Conservation (phyloP, 768 basidiomycete species). For the Artomyces pyxidatus region DNA sequence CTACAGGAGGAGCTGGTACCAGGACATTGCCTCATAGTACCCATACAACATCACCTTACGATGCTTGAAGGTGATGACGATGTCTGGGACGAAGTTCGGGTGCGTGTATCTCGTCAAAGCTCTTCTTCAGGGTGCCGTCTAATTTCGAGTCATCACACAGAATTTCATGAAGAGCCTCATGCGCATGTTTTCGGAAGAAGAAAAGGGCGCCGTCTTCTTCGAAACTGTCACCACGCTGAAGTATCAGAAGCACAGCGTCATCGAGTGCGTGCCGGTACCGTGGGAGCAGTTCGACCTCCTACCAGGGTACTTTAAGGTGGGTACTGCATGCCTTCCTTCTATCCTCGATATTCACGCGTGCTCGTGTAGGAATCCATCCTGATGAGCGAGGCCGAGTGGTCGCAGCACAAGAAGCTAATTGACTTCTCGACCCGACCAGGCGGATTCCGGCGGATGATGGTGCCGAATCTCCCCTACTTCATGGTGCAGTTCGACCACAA, state of each 20-base stretch:
- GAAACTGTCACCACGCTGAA: slow-evolving; percentile 87
- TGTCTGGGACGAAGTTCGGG: slow-evolving; percentile 95
- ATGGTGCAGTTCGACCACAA: slow-evolving; percentile 99
- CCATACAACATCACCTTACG: slow-evolving; percentile 87
- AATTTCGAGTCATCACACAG: slow-evolving; percentile 23
- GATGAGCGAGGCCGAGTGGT: slow-evolving; percentile 93
- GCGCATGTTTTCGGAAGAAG: slow-evolving; percentile 87
- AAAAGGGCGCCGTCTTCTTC: slow-evolving; percentile 92
- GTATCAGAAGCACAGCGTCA: slow-evolving; percentile 84
- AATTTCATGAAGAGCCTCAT: slow-evolving; percentile 90
- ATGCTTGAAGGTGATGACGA: slow-evolving; percentile 95
- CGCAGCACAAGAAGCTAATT: slow-evolving; percentile 95
- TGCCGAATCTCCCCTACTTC: slow-evolving; percentile 95
- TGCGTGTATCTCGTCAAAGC: slow-evolving; percentile 30
- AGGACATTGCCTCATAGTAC: slow-evolving; percentile 93
- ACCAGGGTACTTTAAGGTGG: slow-evolving; percentile 88
- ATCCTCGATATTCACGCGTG: background rate
- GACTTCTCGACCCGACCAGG: slow-evolving; percentile 87
- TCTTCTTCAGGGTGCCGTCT: background rate
- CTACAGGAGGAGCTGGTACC: slow-evolving; percentile 78
- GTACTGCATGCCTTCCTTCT: slow-evolving; percentile 10
- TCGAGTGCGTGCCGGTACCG: slow-evolving; percentile 90
- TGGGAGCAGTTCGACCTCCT: slow-evolving; percentile 82
- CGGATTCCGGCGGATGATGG: slow-evolving; percentile 92
- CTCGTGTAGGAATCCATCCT: slow-evolving; percentile 77